Base-by-base conservation (phyloP, 1,139 yeast genomes). In the Eremothecium sinecaudum region DNA sequence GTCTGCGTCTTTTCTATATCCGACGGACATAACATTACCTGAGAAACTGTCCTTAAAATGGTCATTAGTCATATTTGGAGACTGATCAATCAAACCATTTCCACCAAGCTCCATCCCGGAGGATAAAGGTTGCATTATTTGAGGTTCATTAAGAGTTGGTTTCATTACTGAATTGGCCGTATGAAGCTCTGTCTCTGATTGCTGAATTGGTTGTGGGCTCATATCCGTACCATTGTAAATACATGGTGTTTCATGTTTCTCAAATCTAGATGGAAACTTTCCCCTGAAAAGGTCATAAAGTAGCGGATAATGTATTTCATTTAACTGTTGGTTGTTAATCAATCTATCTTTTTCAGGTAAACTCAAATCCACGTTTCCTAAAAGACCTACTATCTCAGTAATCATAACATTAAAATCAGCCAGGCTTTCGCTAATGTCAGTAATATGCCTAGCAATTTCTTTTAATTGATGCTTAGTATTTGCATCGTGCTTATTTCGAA, bases 251-350 rank as follows among this genome's bases (percentile, higher is more conserved):
- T 19, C 21, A 8, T 19, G 9, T 10, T 19, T 19, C 11, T 19
- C 10, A 20, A 31, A n/a, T 12, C 19, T 24, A 11, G 14, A 10
- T 2, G 45, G 44, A 28, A 20, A 32, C 19, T 39, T 36, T 13
- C 35, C 32, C 18, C 33, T 42, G 18, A 49, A 18, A 14, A 47
- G 12, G 17, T 41, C 42, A 34, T 48, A 51, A 9, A 51, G 33
- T 5, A 43, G 29, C 2, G 56, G 58, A 32, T 44, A 52, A 31
- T 51, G 58, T 21, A 42, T 40, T 30, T 42, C 37, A 34, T 45
- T 50, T 10, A 50, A 38, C 2, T 33, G 27, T 13, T 48, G 43
- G 11, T 43, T 37, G 17, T 36, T 41, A 4, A 50, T 27, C 11
- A 42, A 35, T 26, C 44, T 41, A 12, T 34, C 33, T 23, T 41